Percentiles rank a stretch among this genome's conserved stretches.
Evolutionary conservation across 2,329 filamentous ascomycete genomes (phyloP).

Genomic region (Microcera coccophila): DNA sequence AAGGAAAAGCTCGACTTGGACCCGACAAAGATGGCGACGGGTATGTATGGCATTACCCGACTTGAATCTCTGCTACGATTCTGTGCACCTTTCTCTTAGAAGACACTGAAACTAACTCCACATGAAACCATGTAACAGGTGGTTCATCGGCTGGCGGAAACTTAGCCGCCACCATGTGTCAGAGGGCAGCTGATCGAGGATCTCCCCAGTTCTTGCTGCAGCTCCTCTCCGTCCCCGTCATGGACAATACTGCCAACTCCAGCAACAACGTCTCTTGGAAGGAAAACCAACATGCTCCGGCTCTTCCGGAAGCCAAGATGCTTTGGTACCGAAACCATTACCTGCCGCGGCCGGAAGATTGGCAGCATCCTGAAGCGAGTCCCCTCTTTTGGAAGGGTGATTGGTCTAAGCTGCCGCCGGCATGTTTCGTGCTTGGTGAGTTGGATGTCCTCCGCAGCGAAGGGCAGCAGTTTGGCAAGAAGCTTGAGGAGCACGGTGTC

Average conservation of each 20-base stretch:
- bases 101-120: too few relatives aligned
- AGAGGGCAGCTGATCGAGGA: slow-evolving; percentile 41
- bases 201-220: slow-evolving; percentile 33
- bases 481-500: slow-evolving; percentile 3
- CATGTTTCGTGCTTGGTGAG: not conserved
- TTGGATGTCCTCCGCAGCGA: slow-evolving; percentile 4
- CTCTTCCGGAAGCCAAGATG: slow-evolving; percentile 11
- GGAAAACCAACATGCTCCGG: slow-evolving; percentile 5
- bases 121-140: too few relatives aligned
- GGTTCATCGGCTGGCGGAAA: slow-evolving; percentile 10
- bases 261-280: slow-evolving; percentile 3
- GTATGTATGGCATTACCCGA: slow-evolving; percentile 3
- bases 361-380: slow-evolving; percentile 50
- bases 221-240: slow-evolving; percentile 11
- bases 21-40: slow-evolving; percentile 21
- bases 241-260: slow-evolving; percentile 9
- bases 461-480: slow-evolving; percentile 8
- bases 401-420: slow-evolving; percentile 47
- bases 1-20: slow-evolving; percentile 37
- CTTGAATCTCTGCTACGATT: not conserved
- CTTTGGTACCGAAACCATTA: slow-evolving; percentile 12
- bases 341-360: slow-evolving; percentile 44
- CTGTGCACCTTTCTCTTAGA: too few relatives aligned
- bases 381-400: slow-evolving; percentile 49
- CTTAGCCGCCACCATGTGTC: slow-evolving; percentile 38